Percentiles rank a stretch among this genome's conserved stretches.
Conservation (phyloP, 148 eudicot genomes). For the Camellia granthamiana region DNA sequence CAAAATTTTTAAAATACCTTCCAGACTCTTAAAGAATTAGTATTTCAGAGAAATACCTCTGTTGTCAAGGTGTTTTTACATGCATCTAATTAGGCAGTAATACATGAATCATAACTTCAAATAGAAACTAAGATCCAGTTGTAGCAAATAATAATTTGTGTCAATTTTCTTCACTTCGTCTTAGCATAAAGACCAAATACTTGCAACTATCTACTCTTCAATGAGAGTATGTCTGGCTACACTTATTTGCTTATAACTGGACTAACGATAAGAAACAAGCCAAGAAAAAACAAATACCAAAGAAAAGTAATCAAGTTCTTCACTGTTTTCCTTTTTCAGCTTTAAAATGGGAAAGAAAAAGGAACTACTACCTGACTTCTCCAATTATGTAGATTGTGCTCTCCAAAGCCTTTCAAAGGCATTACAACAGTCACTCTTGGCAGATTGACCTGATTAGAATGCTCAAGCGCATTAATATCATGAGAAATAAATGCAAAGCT, state of each 20-base stretch:
- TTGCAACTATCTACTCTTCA: conserved; percentile 1
- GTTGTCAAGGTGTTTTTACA: neutral
- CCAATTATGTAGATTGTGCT: conserved; percentile 95
- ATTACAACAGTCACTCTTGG: conserved; percentile 87
- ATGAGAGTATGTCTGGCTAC: neutral
- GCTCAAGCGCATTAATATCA: conserved; percentile 83
- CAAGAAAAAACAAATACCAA: conserved; percentile 3
- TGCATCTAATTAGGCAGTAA: neutral
- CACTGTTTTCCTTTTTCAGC: neutral
- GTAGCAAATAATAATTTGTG: neutral
- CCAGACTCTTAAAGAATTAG: neutral
- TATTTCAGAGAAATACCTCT: neutral
- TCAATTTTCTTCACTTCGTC: neutral
- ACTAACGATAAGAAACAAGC: neutral
- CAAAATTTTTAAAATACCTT: neutral
- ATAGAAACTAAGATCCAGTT: conserved; percentile 1
- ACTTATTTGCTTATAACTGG: neutral
- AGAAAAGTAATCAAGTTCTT: neutral
- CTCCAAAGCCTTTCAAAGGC: conserved; percentile 98
- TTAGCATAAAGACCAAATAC: neutral
- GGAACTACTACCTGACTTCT: conserved; percentile 63
- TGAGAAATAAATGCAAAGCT: conserved; percentile 73
- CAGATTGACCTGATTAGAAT: conserved; percentile 68
- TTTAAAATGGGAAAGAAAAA: no score
- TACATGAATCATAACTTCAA: neutral